Percentiles rank a stretch among this genome's conserved stretches.
These are phyloP conservation scores for Capsicum rhomboideum DNA, from an alignment of 257 asterid species.

Conservation along the genomic window DNA sequence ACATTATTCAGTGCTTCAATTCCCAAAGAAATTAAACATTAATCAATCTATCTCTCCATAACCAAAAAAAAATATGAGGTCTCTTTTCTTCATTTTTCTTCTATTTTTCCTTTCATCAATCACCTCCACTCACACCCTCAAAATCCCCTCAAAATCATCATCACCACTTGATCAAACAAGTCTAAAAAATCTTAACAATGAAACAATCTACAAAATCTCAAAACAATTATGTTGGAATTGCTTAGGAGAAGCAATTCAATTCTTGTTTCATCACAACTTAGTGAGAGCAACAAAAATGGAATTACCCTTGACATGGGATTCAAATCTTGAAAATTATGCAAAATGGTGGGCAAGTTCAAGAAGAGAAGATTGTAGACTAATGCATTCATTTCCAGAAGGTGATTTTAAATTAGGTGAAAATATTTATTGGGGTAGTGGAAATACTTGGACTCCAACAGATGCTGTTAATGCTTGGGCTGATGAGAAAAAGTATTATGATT, in stretches of 20 bases:
- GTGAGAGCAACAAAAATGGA: slow-evolving; percentile 54
- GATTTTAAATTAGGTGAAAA: slow-evolving; percentile 63
- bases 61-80: slow-evolving; percentile 9
- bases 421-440: slow-evolving; percentile 70
- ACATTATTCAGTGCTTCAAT: background rate
- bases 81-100: slow-evolving; percentile 4
- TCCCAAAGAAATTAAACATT: slow-evolving; percentile 1
- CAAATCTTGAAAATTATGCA: slow-evolving; percentile 43
- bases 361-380: slow-evolving; percentile 29
- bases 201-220: slow-evolving; percentile 40
- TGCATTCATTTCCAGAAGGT: slow-evolving; percentile 61
- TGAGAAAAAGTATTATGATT: slow-evolving; percentile 52
- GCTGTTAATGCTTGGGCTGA: slow-evolving; percentile 73
- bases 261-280: slow-evolving; percentile 61
- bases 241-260: slow-evolving; percentile 39
- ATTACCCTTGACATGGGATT: slow-evolving; percentile 58
- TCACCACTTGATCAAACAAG: slow-evolving; percentile 7
- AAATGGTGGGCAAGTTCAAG: slow-evolving; percentile 64
- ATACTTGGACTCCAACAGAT: slow-evolving; percentile 47
- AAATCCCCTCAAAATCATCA: slow-evolving; percentile 8
- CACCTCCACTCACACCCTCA: background rate
- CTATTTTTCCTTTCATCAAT: background rate
- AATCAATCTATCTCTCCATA: background rate
- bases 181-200: slow-evolving; percentile 22
- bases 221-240: slow-evolving; percentile 49